Base-by-base conservation (phyloP, 2,329 filamentous ascomycete species). In the Coniella lustricola region DNA sequence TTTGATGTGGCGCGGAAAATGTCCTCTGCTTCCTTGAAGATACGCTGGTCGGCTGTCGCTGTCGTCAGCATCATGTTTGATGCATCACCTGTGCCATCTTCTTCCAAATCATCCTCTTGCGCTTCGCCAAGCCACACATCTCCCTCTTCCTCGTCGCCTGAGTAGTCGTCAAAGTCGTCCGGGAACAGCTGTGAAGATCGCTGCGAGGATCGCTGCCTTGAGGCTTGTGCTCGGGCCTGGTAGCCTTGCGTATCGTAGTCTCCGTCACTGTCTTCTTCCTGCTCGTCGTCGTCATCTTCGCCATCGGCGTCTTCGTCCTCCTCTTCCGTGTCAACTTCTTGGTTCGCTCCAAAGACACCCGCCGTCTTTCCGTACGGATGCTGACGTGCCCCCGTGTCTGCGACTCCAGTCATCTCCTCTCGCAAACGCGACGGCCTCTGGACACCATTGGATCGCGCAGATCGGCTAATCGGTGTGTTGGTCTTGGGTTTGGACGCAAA, bases 31-130 rank as follows among this genome's bases (percentile, higher is more conserved):
- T 82, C 77, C 49, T 65, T 71, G 44, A 69, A 69, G 50, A 80
- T 69, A 42, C 74, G 72, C 51, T 72, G 68, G 13, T 73, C 75
- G 4, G 75, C 77, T 3, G 76, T 74, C 0, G 78, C 75, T 8
- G 76, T 79, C 37, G 71, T 67, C 41, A 80, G 65, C 67, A 79
- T 71, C 64, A 81, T 68, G 51, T 81, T 76, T 17, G 72, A 69
- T 18, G 71, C 71, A 34, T 74, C 68, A 22, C 66, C 70, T 39
- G 68, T 54, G 29, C 68, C 58, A 13, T 66, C 62, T 47, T 64
- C 62, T 21, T 63, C 67, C 35, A 67, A 68, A 25, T 58, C 48
- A 2, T 52, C 66, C 48, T 68, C 66, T 48, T 68, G 65, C 34
- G 65, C 65, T 70, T 74, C 69, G 54, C 73, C 70, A n/a, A 75